Base-by-base conservation (phyloP, 495 filamentous ascomycete species). In the Aspergillus incahuasiensis region DNA sequence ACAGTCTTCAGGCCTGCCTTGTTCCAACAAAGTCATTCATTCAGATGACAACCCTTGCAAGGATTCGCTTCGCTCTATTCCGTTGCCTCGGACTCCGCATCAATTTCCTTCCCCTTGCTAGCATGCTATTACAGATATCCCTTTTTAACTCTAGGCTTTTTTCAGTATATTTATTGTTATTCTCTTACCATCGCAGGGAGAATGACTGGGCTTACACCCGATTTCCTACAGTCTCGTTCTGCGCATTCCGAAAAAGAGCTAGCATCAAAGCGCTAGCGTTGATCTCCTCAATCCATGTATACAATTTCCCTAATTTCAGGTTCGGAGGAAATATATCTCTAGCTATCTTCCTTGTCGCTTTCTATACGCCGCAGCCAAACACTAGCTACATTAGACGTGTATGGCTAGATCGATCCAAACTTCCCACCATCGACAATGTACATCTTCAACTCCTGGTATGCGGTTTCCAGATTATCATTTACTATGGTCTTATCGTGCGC, bases 401-500 rank as follows among this genome's bases (percentile, higher is more conserved):
- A n/a, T n/a, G n/a, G n/a, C n/a, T n/a, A n/a, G n/a, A n/a, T 40
- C 6, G 65, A 63, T 18, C 74, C 76, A 48, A 72, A 77, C 18
- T 66, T 68, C 3, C 74, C 75, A 34, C 65, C 70, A 58, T 78
- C 79, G 20, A 83, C 64, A 56, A 85, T 69, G 69, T 79, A 95
- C 46, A 81, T 81, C 68, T 85, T 83, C 45, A 96, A 69, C 71
- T 96, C 87, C 59, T 71, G 68, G 74, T 90, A 97, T 2, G 94
- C 90, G 61, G 70, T 84, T 55, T 96, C 90, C 59, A 97, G 68
- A 63, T 96, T 83, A 69, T 95, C 87, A 65, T 98, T 98, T 32
- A 96, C 85, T 57, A 98, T 84, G 51, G 90, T 84, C 72, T 83
- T 82, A 61, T 97, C 94, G 70, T 94, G 88, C 9, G 86, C 84